phyloP scores from a whole-genome alignment of 2,329 filamentous ascomycete species.

The Alternaria conjuncta region DNA sequence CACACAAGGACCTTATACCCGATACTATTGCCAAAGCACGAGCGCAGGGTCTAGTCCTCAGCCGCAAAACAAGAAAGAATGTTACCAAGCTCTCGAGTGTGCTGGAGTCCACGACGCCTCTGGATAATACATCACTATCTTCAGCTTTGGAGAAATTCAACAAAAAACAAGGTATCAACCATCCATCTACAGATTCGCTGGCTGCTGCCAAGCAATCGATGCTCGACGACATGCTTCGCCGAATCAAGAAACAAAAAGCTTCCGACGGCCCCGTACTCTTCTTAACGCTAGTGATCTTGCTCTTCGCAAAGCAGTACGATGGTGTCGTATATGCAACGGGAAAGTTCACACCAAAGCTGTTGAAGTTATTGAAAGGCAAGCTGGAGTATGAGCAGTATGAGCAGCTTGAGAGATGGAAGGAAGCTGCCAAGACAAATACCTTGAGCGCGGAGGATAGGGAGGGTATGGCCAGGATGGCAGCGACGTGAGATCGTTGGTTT shows the following conservation, averaged over 20 bases:
- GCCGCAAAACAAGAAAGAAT: slow-evolving; percentile 42
- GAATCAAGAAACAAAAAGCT: slow-evolving; percentile 43
- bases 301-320: slow-evolving; percentile 36
- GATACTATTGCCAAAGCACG: slow-evolving; percentile 41
- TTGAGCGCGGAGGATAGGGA: slow-evolving; percentile 41
- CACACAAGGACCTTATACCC: slow-evolving; percentile 43
- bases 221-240: slow-evolving; percentile 41
- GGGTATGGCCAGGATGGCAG: slow-evolving; percentile 42
- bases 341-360: slow-evolving; percentile 49
- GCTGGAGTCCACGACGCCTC: slow-evolving; percentile 20
- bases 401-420: slow-evolving; percentile 47
- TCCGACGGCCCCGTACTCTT: slow-evolving; percentile 48
- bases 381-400: slow-evolving; percentile 33
- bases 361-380: slow-evolving; percentile 43
- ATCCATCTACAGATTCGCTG: slow-evolving; percentile 7
- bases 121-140: slow-evolving; percentile 14
- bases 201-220: slow-evolving; percentile 31
- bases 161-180: slow-evolving; percentile 40
- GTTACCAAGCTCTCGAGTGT: slow-evolving; percentile 33
- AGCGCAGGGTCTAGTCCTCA: slow-evolving; percentile 37
- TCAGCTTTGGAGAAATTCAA: slow-evolving; percentile 40
- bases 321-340: slow-evolving; percentile 51
- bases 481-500: not conserved
- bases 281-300: slow-evolving; percentile 43
- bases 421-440: slow-evolving; percentile 41